phyloP scores from a whole-genome alignment of 306 rosid genomes.

The Inga leiocalycina region DNA sequence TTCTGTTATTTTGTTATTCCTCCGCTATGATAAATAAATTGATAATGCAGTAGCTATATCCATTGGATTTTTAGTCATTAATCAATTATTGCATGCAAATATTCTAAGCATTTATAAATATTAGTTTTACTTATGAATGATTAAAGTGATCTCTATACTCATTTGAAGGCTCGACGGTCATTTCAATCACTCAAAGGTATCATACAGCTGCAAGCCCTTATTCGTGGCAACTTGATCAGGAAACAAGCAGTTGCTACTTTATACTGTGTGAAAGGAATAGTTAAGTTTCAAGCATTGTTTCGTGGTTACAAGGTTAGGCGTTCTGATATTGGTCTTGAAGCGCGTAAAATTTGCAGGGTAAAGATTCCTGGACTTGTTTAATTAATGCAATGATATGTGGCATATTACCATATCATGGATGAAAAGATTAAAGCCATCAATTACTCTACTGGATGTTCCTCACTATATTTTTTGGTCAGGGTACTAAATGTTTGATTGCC shows the following conservation, averaged over 20 bases:
- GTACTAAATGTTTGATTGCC: conserved; percentile 16
- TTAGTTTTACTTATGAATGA: not conserved
- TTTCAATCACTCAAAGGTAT: conserved; percentile 37
- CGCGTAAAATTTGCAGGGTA: conserved; percentile 39
- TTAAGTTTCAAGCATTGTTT: conserved; percentile 41
- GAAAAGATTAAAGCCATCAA: not conserved
- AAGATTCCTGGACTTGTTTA: conserved; percentile 12
- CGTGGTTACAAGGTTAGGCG: conserved; percentile 45
- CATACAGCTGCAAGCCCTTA: conserved; percentile 47
- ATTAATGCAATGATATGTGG: conserved; percentile 16
- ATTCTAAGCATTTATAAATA: not conserved
- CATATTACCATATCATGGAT: not conserved
- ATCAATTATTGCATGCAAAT: not conserved
- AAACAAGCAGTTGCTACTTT: conserved; percentile 53
- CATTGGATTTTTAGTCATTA: not conserved
- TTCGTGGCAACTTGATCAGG: conserved; percentile 47
- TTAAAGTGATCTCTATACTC: conserved; percentile 1
- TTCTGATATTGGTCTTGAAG: conserved; percentile 39
- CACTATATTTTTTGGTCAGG: conserved; percentile 32
- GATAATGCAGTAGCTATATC: not conserved
- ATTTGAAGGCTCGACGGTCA: conserved; percentile 40
- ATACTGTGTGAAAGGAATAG: conserved; percentile 43
- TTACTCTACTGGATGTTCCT: not conserved
- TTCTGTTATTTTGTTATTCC: not conserved
- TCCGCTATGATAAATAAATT: not conserved